Evolutionary conservation across 352 stramenopile species (phyloP), one percentile per base, ranked within the genome.

Genomic region (Pythium oligandrum): DNA sequence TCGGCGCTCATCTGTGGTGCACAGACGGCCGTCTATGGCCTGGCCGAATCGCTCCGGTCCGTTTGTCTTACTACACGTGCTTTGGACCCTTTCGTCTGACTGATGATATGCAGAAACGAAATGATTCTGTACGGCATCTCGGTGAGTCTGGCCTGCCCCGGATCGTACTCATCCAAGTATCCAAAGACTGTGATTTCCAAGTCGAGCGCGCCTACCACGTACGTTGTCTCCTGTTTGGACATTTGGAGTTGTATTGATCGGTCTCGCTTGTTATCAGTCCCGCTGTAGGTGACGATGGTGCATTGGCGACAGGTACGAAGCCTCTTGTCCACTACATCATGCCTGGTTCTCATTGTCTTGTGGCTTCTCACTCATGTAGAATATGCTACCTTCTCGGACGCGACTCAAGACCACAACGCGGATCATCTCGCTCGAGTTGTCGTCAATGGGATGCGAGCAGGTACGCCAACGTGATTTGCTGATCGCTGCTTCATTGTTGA

Each of bases 61-160:
- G 45, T 51, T 51, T 39, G 17, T 32, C 10, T 35, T 36, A 17
- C 38, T 51, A 26, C 17, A 26, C 17, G 17, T 26, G 17, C 17
- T 26, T 26, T 26, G 17, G 17, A 26, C 17, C 17, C 17, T 26
- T 26, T 26, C 17, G 17, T 26, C 17, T 26, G 17, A 26, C 17
- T 26, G 17, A 26, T 26, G 17, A 26, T 26, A 26, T 17, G 6
- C 33, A 51, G 45, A 34, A 85, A 82, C 39, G 72, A 90, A 47
- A 40, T 92, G 44, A 53, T 73, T 36, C 47, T 83, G 35, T 90
- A 84, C 64, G 75, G 78, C 43, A 86, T 95, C 10, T 77, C 63
- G 26, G 68, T 98, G 34, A 74, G 75, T 51, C 64, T 98, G 35
- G 88, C 88, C 7, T 98, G 91, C 67, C 92, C 92, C 38, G 89